Evolutionary conservation across 257 asterid species (phyloP), one percentile per base, ranked within the genome.

Genomic region (Coffea canephora): DNA sequence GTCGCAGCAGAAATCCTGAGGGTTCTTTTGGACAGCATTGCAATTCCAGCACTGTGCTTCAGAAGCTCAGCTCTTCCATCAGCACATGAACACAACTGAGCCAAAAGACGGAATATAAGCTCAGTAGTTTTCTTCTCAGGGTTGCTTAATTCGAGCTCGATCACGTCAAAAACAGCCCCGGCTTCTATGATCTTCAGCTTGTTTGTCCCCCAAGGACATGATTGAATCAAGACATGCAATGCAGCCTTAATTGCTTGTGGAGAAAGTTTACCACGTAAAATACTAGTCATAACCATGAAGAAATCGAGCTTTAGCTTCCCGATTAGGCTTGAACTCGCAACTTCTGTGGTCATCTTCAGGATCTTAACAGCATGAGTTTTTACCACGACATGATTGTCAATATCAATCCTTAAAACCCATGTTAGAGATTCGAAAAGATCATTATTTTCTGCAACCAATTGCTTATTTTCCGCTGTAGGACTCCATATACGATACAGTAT

Each of bases 1-100:
- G 96, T 84, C 13, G 85, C 87, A n/a, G 92, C 83, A 0, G 98
- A 88, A 61, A 87, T 87, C 15, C 99, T 78, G 81, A 93, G 87
- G 65, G 87, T 81, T 86, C 95, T 77, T 84, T 94, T 92, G 34
- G 96, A 83, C 65, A 84, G 82, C 86, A 91, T 27, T 0, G 96
- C 97, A 18, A 95, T 82, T 62, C 91, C 93, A 4, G 88, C 97
- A 5, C 91, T 89, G 79, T 95, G 99, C 76, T 62, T 75, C 75
- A 92, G 69, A 19, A 95, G 83, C 78, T 92, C 83, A 59, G 92
- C 97, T 82, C 99, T 87, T 3, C 98, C 99, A 23, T 95, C 97
- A 5, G 99, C 99, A 41, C 89, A 87, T 52, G 90, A 77, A 59
- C 97, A 93, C 69, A 94, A 70, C 5, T 85, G 87, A 21, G 97